Conservation (phyloP, 2,329 filamentous ascomycete species). For the Sarocladium strictum region DNA sequence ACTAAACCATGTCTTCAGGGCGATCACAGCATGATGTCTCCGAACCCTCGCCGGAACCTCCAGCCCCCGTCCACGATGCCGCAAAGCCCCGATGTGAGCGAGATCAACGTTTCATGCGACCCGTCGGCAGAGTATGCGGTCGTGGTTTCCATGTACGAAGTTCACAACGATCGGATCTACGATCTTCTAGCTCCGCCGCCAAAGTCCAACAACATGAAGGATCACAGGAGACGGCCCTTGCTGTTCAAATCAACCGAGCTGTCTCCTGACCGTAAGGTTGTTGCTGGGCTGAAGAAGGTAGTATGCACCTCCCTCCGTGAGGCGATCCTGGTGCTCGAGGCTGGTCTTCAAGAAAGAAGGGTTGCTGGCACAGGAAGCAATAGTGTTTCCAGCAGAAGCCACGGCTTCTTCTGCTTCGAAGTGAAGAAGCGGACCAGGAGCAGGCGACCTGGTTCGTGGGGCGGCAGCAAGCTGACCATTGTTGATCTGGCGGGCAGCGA, state of each 20-base stretch:
- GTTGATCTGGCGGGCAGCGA: constrained; percentile 93
- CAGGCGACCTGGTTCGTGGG: constrained; percentile 55
- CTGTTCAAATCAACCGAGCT: constrained; percentile 89
- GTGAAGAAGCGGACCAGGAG: constrained; percentile 68
- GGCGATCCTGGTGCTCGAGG: constrained; percentile 83
- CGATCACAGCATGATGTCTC: constrained; percentile 36
- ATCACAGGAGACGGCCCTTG: constrained; percentile 69
- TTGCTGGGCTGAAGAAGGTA: constrained; percentile 85
- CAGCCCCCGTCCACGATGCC: constrained; percentile 68
- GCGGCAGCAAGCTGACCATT: constrained; percentile 73
- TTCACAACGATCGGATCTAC: constrained; percentile 97
- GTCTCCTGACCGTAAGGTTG: constrained; percentile 87
- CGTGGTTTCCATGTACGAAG: constrained; percentile 95
- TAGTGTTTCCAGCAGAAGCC: constrained; percentile 83
- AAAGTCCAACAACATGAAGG: constrained; percentile 58
- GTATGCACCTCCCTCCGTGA: constrained; percentile 78
- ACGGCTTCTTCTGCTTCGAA: constrained; percentile 94
- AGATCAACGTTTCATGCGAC: constrained; percentile 54
- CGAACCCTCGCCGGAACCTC: constrained; percentile 56
- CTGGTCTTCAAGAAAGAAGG: constrained; percentile 77
- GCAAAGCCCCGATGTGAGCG: constrained; percentile 66
- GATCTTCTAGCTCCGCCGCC: constrained; percentile 70
- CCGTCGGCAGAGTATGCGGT: constrained; percentile 76
- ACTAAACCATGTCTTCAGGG: constrained; percentile 45
- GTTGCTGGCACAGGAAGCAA: constrained; percentile 92